Base-by-base conservation (phyloP, 2,329 filamentous ascomycete species). In the Talaromyces sp. region DNA sequence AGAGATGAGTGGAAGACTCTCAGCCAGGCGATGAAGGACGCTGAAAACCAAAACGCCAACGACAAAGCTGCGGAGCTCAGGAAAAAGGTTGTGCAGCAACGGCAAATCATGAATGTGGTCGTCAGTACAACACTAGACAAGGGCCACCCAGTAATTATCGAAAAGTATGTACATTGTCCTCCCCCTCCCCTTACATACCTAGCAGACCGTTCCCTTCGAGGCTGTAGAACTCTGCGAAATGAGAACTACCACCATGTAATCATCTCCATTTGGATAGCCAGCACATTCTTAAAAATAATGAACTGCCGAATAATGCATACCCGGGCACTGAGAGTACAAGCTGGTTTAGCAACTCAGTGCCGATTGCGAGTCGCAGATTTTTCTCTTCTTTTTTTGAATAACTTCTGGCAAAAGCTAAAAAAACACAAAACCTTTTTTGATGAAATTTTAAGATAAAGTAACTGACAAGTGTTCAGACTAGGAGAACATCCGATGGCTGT, bases 1-100 rank as follows among this genome's bases (percentile, higher is more conserved):
- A 81, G 85, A 62, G 85, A 88, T 70, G 77, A 82, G 42, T 88
- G 85, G 85, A 86, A 86, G 68, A 74, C 78, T 36, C 84, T 84
- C 66, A 80, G 77, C 51, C 80, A 82, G 65, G 80, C 81, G 27
- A 77, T 87, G 64, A 80, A 82, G 64, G 77, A 82, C 64, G 85
- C 85, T 11, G 84, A 85, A 67, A 82, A 84, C 62, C 79, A 84
- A 71, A 82, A 84, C 67, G 77, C 82, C 67, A 77, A 77, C 63
- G 75, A 79, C 56, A 83, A 85, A 69, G 76, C 85, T 17, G 77
- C 81, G 11, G 71, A 81, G 54, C 75, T 87, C 22, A 84, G 82
- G 68, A 81, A 81, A 65, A 78, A 84, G 61, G 85, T 87, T 36
- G 77, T 81, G 56, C 79, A 82, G 65, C 83, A 86, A 69, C 82